Conservation (phyloP, 108 stramenopile genomes). For the Mayamaea pseudoterrestris region DNA sequence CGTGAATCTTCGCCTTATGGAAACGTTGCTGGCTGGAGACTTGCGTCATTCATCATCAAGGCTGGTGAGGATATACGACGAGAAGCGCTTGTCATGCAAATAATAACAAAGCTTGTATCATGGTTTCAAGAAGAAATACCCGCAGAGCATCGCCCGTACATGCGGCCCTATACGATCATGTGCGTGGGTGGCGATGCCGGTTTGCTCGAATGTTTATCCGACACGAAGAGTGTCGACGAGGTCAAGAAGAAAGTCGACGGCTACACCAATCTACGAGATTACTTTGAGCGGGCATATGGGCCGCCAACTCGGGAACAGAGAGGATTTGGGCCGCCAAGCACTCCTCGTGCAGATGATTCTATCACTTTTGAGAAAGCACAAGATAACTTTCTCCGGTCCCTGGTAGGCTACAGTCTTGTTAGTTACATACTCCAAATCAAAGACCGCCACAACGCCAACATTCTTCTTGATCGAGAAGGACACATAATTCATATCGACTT, state of each 20-base stretch:
- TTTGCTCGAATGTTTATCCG: constrained; percentile 71
- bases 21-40: constrained; percentile 65
- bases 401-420: constrained; percentile 85
- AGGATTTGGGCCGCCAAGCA: constrained; percentile 41
- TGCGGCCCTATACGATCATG: constrained; percentile 85
- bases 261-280: constrained; percentile 56
- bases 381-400: constrained; percentile 78
- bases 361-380: constrained; percentile 65
- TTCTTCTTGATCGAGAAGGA: constrained; percentile 75
- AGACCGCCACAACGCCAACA: constrained; percentile 96
- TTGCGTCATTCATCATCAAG: constrained; percentile 80
- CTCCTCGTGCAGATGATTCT: constrained; percentile 1
- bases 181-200: constrained; percentile 81
- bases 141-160: constrained; percentile 42
- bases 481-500: constrained; percentile 90
- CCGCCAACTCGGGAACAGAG: not conserved
- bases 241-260: constrained; percentile 74
- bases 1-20: constrained; percentile 62
- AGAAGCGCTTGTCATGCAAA: constrained; percentile 84
- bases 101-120: constrained; percentile 55
- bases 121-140: constrained; percentile 77
- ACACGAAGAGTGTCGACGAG: constrained; percentile 79
- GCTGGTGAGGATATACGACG: constrained; percentile 84
- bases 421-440: constrained; percentile 96
- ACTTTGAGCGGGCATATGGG: constrained; percentile 47